phyloP scores from a whole-genome alignment of 2,329 filamentous ascomycete species.

The Sphaerulina populicola region DNA sequence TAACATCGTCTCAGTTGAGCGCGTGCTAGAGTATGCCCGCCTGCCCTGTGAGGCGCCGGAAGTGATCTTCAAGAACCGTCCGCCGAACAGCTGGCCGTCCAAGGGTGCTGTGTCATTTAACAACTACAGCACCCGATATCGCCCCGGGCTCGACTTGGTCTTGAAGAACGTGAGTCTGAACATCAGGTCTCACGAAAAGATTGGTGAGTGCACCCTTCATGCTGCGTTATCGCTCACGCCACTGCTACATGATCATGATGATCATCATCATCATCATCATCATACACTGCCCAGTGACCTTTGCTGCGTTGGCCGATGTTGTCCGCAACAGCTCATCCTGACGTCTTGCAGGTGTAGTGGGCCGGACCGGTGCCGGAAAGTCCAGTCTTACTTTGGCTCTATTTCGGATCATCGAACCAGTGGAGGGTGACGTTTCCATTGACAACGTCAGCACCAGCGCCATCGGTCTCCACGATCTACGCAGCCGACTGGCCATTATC shows the following conservation, averaged over 20 bases:
- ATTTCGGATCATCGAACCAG: slow-evolving; percentile 91
- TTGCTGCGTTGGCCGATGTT: not conserved
- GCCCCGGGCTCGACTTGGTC: slow-evolving; percentile 79
- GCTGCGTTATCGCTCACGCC: too few relatives aligned
- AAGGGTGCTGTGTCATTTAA: slow-evolving; percentile 82
- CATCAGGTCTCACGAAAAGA: slow-evolving; percentile 95
- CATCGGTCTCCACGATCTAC: slow-evolving; percentile 82
- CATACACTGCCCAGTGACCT: not conserved
- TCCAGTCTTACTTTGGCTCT: slow-evolving; percentile 85
- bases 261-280: too few relatives aligned
- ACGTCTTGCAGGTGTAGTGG: slow-evolving; percentile 62
- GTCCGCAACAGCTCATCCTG: not conserved
- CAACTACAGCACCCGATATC: slow-evolving; percentile 90
- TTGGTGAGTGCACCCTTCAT: slow-evolving; percentile 48
- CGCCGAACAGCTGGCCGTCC: slow-evolving; percentile 83
- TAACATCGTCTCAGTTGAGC: slow-evolving; percentile 98
- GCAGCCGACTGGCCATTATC: slow-evolving; percentile 86
- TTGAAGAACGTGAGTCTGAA: slow-evolving; percentile 85
- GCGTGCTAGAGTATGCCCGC: slow-evolving; percentile 87
- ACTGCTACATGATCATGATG: too few relatives aligned
- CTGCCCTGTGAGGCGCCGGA: slow-evolving; percentile 91
- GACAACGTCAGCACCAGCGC: slow-evolving; percentile 81
- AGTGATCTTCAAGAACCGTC: slow-evolving; percentile 78
- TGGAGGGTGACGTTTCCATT: slow-evolving; percentile 74
- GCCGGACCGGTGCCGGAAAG: slow-evolving; percentile 91